phyloP scores from a whole-genome alignment of 2,329 filamentous ascomycete genomes.

The Elsinoe batatas region DNA sequence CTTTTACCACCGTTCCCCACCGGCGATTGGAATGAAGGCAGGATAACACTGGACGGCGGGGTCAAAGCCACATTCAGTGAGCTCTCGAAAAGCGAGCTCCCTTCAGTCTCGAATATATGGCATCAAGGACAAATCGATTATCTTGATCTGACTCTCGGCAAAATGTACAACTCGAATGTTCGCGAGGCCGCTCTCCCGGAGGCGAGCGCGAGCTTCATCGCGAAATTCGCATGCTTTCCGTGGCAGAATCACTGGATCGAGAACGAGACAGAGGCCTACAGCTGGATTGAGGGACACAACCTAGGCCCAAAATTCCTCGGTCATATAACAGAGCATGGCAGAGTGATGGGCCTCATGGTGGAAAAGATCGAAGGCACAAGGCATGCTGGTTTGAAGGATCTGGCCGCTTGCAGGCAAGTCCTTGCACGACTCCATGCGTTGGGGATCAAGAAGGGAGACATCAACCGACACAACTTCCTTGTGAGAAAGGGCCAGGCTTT shows the following conservation, averaged over 20 bases:
- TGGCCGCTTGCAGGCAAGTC: slow-evolving; percentile 21
- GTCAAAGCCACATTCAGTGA: slow-evolving; percentile 12
- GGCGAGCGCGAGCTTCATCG: slow-evolving; percentile 20
- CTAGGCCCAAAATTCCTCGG: slow-evolving; percentile 33
- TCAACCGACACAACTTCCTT: slow-evolving; percentile 33
- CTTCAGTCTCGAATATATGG: slow-evolving; percentile 28
- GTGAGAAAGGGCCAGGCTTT: slow-evolving; percentile 20
- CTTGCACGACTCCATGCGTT: slow-evolving; percentile 28
- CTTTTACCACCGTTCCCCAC: slow-evolving; percentile 30
- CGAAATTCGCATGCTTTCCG: slow-evolving; percentile 31
- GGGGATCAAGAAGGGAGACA: slow-evolving; percentile 30
- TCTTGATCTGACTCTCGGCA: slow-evolving; percentile 23
- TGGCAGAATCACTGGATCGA: slow-evolving; percentile 31
- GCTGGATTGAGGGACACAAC: slow-evolving; percentile 27
- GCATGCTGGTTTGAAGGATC: slow-evolving; percentile 23
- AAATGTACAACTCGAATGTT: slow-evolving; percentile 16
- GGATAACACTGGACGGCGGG: slow-evolving; percentile 24
- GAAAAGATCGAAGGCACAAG: slow-evolving; percentile 23
- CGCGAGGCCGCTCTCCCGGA: slow-evolving; percentile 16
- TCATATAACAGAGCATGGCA: slow-evolving; percentile 30
- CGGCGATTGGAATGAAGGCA: slow-evolving; percentile 35
- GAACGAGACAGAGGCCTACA: slow-evolving; percentile 30
- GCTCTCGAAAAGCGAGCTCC: background rate
- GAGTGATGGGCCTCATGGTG: slow-evolving; percentile 33
- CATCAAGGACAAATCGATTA: slow-evolving; percentile 28